These are phyloP conservation scores for Quercus bicolor DNA, from an alignment of 306 rosid genomes.

Conservation along the genomic window DNA sequence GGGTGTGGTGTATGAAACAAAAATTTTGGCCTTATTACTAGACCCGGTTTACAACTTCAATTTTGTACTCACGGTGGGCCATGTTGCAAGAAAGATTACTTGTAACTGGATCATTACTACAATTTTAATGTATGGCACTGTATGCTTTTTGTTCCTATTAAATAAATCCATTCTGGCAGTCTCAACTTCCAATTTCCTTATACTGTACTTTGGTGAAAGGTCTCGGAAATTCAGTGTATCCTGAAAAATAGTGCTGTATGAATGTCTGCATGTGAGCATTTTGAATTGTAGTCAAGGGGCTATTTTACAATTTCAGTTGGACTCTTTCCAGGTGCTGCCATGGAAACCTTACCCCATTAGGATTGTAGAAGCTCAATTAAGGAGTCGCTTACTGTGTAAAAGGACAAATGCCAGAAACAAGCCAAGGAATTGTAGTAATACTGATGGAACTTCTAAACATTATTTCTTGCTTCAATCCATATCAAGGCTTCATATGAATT, in stretches of 20 bases:
- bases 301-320: neutral
- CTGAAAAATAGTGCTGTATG: neutral
- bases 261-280: neutral
- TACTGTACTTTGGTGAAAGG: neutral
- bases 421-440: constrained; percentile 16
- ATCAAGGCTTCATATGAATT: constrained; percentile 21
- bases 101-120: neutral
- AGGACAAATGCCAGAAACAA: neutral
- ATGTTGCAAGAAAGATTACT: neutral
- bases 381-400: constrained; percentile 1
- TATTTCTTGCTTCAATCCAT: constrained; percentile 31
- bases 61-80: neutral
- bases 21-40: neutral
- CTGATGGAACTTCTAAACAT: constrained; percentile 10
- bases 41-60: neutral
- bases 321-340: constrained; percentile 40
- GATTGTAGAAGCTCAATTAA: constrained; percentile 22
- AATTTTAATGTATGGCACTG: neutral
- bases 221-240: neutral
- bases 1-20: neutral
- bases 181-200: neutral
- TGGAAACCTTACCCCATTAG: constrained; percentile 30
- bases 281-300: neutral
- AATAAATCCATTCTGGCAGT: neutral
- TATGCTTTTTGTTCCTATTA: neutral